Evolutionary conservation across 306 rosid species (phyloP).

Genomic region (Fagus sylvatica): DNA sequence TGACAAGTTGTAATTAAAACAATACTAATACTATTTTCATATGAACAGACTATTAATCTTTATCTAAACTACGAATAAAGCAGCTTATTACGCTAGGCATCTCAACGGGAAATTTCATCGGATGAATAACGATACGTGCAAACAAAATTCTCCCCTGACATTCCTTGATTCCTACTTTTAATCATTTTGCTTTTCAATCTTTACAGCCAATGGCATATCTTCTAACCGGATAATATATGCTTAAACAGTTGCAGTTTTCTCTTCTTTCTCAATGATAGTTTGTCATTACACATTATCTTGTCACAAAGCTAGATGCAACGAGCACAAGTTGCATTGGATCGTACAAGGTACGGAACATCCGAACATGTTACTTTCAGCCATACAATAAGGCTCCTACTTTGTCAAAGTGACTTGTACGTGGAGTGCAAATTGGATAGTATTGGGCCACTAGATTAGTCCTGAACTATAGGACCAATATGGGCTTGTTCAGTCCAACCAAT

Average conservation of each 20-base stretch:
- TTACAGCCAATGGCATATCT: conserved; percentile 18
- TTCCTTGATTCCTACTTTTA: conserved; percentile 5
- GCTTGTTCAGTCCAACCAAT: no score
- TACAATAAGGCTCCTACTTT: no score
- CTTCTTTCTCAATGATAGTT: neutral
- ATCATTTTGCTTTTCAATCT: conserved; percentile 13
- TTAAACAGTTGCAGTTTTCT: neutral
- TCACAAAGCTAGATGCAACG: no score
- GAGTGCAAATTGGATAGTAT: no score
- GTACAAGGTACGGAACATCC: no score
- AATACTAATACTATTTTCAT: no score
- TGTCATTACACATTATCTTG: neutral
- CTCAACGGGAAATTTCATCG: conserved; percentile 27
- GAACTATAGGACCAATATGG: no score
- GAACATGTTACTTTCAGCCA: no score
- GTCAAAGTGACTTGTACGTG: no score
- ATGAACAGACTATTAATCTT: neutral
- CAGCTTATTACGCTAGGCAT: conserved; percentile 11
- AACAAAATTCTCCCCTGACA: conserved; percentile 23
- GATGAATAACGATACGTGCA: neutral
- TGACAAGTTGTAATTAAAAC: no score
- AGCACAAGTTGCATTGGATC: no score
- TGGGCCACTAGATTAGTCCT: no score
- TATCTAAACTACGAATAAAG: conserved; percentile 20
- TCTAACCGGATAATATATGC: conserved; percentile 3